Evolutionary conservation across 2,329 filamentous ascomycete species (phyloP).

Genomic region (Grosmannia serpens): DNA sequence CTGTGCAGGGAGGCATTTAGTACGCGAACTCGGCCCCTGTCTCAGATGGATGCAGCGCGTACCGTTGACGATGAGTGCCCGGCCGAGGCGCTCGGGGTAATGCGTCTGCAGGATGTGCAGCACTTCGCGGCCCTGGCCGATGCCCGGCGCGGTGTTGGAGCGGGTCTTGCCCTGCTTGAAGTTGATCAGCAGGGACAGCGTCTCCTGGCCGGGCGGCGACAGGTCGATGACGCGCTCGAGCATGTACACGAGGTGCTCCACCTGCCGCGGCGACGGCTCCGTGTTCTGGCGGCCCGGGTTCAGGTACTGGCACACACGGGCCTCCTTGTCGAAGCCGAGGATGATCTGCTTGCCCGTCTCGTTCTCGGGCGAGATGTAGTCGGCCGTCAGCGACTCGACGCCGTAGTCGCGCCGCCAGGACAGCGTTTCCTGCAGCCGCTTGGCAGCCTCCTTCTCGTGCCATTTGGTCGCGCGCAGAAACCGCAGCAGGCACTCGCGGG

Average conservation of each 20-base stretch:
- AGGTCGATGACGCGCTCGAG: constrained; percentile 80
- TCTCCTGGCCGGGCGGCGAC: constrained; percentile 80
- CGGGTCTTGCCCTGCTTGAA: constrained; percentile 71
- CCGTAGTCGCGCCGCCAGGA: constrained; percentile 88
- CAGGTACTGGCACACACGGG: constrained; percentile 82
- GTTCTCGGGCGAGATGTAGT: constrained; percentile 87
- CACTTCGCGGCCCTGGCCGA: constrained; percentile 71
- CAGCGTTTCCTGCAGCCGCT: constrained; percentile 70
- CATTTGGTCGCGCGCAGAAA: constrained; percentile 94
- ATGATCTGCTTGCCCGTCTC: constrained; percentile 93
- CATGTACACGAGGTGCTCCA: constrained; percentile 94
- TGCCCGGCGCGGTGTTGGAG: constrained; percentile 59
- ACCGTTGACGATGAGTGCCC: constrained; percentile 84
- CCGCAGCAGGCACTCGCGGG: constrained; percentile 79
- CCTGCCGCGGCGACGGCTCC: constrained; percentile 70
- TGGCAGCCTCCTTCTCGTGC: constrained; percentile 62
- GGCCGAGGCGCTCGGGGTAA: constrained; percentile 85
- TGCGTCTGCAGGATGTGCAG: constrained; percentile 87
- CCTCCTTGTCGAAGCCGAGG: constrained; percentile 75
- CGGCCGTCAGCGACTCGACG: constrained; percentile 63
- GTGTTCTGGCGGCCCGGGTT: constrained; percentile 90
- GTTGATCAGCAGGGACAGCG: constrained; percentile 76
- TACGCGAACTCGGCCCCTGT: neutral
- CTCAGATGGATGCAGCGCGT: constrained; percentile 19
- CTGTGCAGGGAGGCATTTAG: constrained; percentile 29